Evolutionary conservation across 306 rosid genomes (phyloP).

Genomic region (Pyrus betulifolia): DNA sequence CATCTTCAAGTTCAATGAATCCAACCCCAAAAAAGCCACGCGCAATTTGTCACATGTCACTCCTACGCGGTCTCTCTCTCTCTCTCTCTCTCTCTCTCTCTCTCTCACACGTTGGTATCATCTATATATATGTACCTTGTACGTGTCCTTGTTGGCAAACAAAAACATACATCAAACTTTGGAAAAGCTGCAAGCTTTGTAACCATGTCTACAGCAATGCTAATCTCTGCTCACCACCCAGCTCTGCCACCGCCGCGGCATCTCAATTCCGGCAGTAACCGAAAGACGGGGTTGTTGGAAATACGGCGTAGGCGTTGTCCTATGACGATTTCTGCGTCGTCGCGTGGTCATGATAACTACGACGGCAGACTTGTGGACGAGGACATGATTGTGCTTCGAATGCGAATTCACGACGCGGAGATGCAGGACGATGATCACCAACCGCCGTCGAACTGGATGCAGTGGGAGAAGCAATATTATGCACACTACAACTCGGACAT

Average conservation of each 20-base stretch:
- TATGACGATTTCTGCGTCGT: conserved; percentile 22
- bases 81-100: background rate
- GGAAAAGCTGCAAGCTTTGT: background rate
- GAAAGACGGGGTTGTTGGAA: background rate
- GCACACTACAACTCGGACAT: conserved; percentile 8
- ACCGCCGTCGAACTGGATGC: conserved; percentile 21
- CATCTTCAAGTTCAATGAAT: background rate
- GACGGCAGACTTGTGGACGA: conserved; percentile 49
- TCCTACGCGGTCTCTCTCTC: background rate
- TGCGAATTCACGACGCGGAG: conserved; percentile 41
- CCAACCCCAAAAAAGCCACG: background rate
- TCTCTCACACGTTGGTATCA: too few relatives aligned
- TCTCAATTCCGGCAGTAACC: background rate
- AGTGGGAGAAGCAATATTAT: conserved; percentile 26
- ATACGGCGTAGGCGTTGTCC: background rate
- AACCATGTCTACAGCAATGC: conserved; percentile 8
- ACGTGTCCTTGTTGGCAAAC: background rate
- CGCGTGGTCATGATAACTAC: conserved; percentile 27
- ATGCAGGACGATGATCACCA: conserved; percentile 4
- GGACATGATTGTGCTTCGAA: conserved; percentile 49
- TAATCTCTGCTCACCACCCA: conserved; percentile 18
- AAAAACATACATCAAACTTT: background rate
- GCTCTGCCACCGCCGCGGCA: conserved; percentile 10
- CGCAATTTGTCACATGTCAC: background rate
- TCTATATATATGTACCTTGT: background rate